Percentiles rank a stretch among this genome's conserved stretches.
These are phyloP conservation scores for Fraxinus latifolia DNA, from an alignment of 305 asterid genomes.

Conservation along the genomic window DNA sequence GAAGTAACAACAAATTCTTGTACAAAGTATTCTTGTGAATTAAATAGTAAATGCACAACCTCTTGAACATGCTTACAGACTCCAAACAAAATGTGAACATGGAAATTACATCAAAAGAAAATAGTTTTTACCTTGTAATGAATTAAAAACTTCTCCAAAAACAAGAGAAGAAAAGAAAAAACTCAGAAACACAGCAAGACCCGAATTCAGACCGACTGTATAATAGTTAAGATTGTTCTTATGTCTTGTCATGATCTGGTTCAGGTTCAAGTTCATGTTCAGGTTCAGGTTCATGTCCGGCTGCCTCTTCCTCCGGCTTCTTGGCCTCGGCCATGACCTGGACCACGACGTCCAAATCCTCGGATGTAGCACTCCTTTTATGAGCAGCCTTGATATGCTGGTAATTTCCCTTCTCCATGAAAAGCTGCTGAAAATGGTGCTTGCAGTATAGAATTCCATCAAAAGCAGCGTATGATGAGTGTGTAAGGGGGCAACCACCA, in stretches of 20 bases:
- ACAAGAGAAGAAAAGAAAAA: background rate
- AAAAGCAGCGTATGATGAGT: conserved; percentile 57
- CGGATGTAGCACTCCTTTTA: conserved; percentile 32
- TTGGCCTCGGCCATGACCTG: background rate
- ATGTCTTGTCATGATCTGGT: conserved; percentile 24
- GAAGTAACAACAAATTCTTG: conserved; percentile 4
- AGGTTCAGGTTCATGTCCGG: conserved; percentile 14
- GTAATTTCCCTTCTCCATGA: conserved; percentile 70
- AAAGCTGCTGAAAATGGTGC: conserved; percentile 71
- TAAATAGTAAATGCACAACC: conserved; percentile 26
- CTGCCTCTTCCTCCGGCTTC: conserved; percentile 6
- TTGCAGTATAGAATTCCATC: conserved; percentile 69
- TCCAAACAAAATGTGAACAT: conserved; percentile 18
- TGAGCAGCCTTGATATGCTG: conserved; percentile 56
- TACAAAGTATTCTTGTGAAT: conserved; percentile 11
- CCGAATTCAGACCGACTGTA: background rate
- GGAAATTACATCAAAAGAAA: background rate
- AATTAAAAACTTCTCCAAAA: conserved; percentile 15
- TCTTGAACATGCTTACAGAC: conserved; percentile 7
- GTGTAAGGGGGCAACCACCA: conserved; percentile 42
- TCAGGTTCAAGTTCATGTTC: conserved; percentile 27
- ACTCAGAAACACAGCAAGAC: background rate
- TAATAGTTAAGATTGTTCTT: conserved; percentile 23
- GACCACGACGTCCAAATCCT: conserved; percentile 10
- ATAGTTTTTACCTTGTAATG: background rate